phyloP scores from a whole-genome alignment of 108 stramenopile genomes.

The Cyclotella choctawhatcheeana region DNA sequence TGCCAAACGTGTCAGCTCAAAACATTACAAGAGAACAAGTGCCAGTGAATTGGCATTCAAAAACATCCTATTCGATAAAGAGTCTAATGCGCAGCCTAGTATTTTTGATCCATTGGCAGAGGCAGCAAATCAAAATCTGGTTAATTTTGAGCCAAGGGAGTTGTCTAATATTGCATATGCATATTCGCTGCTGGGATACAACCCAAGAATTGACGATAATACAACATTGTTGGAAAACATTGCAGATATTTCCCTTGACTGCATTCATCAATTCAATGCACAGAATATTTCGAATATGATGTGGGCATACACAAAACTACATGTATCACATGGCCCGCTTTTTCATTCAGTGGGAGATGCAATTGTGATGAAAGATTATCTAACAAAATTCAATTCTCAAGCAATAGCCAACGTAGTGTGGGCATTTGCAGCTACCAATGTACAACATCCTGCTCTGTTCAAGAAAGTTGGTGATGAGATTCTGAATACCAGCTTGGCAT shows the following conservation, averaged over 20 bases:
- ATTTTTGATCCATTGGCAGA: neutral
- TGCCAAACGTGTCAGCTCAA: neutral
- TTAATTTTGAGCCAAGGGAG: neutral
- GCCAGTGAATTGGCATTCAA: neutral
- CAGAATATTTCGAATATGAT: conserved; percentile 1
- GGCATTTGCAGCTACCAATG: conserved; percentile 5
- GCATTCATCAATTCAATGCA: neutral
- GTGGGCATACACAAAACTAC: conserved; percentile 2
- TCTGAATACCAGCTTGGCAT: neutral
- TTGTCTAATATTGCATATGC: conserved; percentile 18
- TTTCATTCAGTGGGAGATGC: conserved; percentile 2
- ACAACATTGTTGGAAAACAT: neutral
- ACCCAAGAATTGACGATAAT: neutral
- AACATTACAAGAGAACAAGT: neutral
- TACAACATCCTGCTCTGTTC: conserved; percentile 3
- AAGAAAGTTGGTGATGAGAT: conserved; percentile 1
- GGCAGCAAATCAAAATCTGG: neutral
- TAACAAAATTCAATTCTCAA: conserved; percentile 21
- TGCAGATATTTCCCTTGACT: neutral
- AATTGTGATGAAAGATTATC: neutral
- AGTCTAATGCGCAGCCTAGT: neutral
- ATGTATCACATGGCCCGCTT: neutral
- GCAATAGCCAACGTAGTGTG: neutral
- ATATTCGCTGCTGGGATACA: neutral
- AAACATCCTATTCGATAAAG: neutral